Conservation (phyloP, 1,139 yeast genomes). For the Suhomyces taliae region DNA sequence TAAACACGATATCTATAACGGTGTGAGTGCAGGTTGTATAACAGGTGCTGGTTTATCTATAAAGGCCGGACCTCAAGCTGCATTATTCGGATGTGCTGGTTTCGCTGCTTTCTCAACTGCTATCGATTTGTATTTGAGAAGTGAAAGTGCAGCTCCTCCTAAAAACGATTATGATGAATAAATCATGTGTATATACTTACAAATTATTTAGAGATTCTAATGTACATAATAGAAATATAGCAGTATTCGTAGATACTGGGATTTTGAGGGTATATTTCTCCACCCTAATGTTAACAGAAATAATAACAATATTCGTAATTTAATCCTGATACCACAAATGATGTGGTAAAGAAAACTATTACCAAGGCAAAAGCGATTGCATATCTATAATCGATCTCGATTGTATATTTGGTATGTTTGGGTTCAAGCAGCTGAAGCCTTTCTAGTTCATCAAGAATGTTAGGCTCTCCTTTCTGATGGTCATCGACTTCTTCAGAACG, state of each 20-base stretch:
- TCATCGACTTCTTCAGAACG: background rate
- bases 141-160: slow-evolving; percentile 87
- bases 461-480: background rate
- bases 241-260: background rate
- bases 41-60: slow-evolving; percentile 92
- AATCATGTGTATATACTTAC: slow-evolving; percentile 11
- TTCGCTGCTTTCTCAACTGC: slow-evolving; percentile 97
- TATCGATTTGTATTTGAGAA: slow-evolving; percentile 83
- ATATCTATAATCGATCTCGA: slow-evolving; percentile 3
- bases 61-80: slow-evolving; percentile 93
- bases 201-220: slow-evolving; percentile 8
- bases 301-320: slow-evolving; percentile 41
- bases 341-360: slow-evolving; percentile 18
- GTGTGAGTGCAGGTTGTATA: slow-evolving; percentile 89
- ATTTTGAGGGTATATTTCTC: background rate
- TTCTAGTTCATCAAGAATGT: slow-evolving; percentile 10
- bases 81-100: slow-evolving; percentile 91
- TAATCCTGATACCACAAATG: slow-evolving; percentile 30
- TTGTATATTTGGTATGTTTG: background rate
- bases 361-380: background rate
- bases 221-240: slow-evolving; percentile 7
- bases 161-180: slow-evolving; percentile 83
- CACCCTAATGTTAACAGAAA: slow-evolving; percentile 23
- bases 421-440: slow-evolving; percentile 5
- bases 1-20: slow-evolving; percentile 89